phyloP scores from a whole-genome alignment of 2,329 filamentous ascomycete genomes.

The Penicillium sclerotiorum region DNA sequence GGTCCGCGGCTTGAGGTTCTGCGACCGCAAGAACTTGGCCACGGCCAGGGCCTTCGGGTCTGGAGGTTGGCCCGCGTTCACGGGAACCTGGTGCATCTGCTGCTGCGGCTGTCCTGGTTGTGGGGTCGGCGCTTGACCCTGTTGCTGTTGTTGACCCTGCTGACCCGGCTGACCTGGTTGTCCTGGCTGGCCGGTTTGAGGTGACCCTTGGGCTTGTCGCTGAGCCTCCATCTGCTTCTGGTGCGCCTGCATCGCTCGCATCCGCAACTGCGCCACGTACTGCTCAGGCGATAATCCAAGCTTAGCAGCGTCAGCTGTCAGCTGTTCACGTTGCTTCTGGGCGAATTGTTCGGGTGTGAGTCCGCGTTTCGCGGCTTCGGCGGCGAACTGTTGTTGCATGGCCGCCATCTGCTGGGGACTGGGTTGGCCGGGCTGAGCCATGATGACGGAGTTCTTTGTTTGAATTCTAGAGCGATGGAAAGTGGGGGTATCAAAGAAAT shows the following conservation, averaged over 20 bases:
- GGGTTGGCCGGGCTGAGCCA: constrained; percentile 53
- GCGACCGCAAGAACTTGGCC: constrained; percentile 80
- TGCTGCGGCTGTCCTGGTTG: constrained; percentile 30
- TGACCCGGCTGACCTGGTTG: background rate
- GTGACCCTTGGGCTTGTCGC: constrained; percentile 40
- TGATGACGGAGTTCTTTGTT: constrained; percentile 24
- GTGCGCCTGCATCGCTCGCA: constrained; percentile 51
- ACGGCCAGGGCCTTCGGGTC: constrained; percentile 87
- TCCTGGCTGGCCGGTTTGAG: constrained; percentile 36
- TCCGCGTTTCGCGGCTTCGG: constrained; percentile 80
- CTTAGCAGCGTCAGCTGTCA: constrained; percentile 54
- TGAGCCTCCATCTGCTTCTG: constrained; percentile 40
- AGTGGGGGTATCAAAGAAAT: constrained; percentile 5
- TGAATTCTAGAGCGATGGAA: background rate
- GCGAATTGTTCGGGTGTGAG: constrained; percentile 85
- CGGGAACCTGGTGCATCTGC: constrained; percentile 51
- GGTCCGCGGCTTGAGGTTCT: constrained; percentile 85
- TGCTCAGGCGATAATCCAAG: constrained; percentile 55
- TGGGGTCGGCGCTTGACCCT: constrained; percentile 30
- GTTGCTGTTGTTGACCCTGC: constrained; percentile 44
- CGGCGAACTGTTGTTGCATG: constrained; percentile 80
- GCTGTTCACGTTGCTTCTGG: constrained; percentile 56
- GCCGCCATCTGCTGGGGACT: constrained; percentile 81
- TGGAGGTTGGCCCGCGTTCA: constrained; percentile 62
- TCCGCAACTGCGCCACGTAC: constrained; percentile 48